phyloP scores from a whole-genome alignment of 305 asterid genomes.

The Solanum aculeatissimum region DNA sequence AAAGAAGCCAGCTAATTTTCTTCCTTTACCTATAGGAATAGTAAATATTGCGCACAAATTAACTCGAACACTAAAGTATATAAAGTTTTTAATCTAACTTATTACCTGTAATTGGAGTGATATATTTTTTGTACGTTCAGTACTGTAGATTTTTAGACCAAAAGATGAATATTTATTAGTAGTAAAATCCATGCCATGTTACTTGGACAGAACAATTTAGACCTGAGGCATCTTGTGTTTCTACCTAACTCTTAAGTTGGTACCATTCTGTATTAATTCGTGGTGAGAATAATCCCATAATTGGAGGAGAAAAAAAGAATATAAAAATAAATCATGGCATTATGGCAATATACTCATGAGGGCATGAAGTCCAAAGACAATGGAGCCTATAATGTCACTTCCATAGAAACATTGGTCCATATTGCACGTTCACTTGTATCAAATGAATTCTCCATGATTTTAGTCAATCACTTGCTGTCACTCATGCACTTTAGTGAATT shows the following conservation, averaged over 20 bases:
- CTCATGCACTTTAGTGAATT: neutral
- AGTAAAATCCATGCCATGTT: neutral
- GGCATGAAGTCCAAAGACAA: neutral
- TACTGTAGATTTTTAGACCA: neutral
- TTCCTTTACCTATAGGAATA: neutral
- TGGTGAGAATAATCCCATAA: neutral
- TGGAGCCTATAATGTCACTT: neutral
- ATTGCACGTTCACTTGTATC: conserved; percentile 1
- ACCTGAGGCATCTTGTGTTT: neutral
- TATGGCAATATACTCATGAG: neutral
- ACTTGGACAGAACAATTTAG: neutral
- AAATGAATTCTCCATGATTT: neutral
- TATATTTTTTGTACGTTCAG: neutral
- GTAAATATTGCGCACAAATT: neutral
- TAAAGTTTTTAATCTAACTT: neutral
- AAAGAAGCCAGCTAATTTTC: neutral
- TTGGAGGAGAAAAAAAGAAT: neutral
- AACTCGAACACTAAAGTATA: neutral
- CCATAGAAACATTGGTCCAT: neutral
- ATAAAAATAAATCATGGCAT: neutral
- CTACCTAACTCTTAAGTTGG: neutral
- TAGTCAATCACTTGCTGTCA: neutral
- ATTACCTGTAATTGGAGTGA: neutral
- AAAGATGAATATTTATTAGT: neutral
- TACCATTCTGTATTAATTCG: neutral